A percentile compares a stretch with the other conserved stretches of the same genome.
Evolutionary conservation across 805 yeast species (phyloP).

Genomic region (Metschnikowia shivogae): DNA sequence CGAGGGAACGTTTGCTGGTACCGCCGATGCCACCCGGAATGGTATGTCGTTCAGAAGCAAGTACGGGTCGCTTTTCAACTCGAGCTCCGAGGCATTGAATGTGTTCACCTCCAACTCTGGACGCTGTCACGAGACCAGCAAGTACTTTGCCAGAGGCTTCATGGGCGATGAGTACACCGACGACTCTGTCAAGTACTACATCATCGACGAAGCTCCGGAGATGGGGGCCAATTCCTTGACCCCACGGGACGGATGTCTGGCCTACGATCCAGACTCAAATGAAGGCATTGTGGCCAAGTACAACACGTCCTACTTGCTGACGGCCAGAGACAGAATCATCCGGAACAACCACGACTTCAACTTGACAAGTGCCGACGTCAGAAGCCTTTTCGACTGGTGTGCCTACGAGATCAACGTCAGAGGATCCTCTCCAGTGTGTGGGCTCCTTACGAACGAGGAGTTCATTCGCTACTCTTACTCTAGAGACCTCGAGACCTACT

Average conservation of each 20-base stretch:
- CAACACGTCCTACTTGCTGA: conserved; percentile 42
- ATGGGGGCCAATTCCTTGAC: conserved; percentile 61
- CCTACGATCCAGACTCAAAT: conserved; percentile 32
- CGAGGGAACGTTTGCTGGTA: conserved; percentile 48
- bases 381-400: conserved; percentile 55
- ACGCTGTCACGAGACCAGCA: conserved; percentile 54
- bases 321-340: conserved; percentile 57
- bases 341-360: conserved; percentile 50
- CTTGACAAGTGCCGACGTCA: conserved; percentile 50
- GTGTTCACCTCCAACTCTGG: conserved; percentile 54
- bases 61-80: conserved; percentile 46
- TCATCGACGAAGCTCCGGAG: conserved; percentile 43
- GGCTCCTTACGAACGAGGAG: conserved; percentile 63
- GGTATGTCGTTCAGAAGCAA: conserved; percentile 47
- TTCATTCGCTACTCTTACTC: conserved; percentile 59
- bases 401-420: conserved; percentile 70
- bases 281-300: conserved; percentile 23
- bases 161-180: conserved; percentile 40
- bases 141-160: conserved; percentile 57
- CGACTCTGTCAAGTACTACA: conserved; percentile 30
- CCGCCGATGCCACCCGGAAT: conserved; percentile 43
- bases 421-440: conserved; percentile 66
- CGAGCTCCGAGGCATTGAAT: conserved; percentile 31
- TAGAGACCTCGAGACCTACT: conserved; percentile 56
- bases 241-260: conserved; percentile 44